Evolutionary conservation across 2,329 filamentous ascomycete species (phyloP).

Genomic region (Aureobasidium namibiae): DNA sequence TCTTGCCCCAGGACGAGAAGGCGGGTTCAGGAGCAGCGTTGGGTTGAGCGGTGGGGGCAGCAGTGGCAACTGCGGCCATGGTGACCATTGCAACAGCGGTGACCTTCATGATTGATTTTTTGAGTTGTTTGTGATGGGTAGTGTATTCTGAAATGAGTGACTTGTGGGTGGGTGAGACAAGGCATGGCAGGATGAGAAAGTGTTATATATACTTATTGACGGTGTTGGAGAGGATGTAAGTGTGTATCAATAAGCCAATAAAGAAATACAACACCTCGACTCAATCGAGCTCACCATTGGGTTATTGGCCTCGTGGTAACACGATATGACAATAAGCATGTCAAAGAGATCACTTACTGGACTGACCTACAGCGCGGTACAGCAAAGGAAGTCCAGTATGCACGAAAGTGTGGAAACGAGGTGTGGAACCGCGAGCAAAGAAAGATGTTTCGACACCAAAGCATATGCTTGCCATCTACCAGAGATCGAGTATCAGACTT

Average conservation of each 20-base stretch:
- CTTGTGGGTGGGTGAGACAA: constrained; percentile 18
- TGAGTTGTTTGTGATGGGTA: constrained; percentile 23
- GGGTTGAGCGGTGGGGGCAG: constrained; percentile 20
- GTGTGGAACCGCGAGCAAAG: neutral
- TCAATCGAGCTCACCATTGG: neutral
- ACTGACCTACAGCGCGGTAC: neutral
- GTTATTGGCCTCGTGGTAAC: neutral
- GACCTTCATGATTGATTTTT: constrained; percentile 33
- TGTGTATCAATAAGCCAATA: constrained; percentile 16
- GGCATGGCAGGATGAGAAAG: constrained; percentile 16
- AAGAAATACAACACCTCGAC: constrained; percentile 6
- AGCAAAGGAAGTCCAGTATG: neutral
- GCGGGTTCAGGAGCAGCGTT: constrained; percentile 18
- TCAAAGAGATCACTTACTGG: neutral
- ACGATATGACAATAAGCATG: neutral
- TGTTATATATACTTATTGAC: neutral
- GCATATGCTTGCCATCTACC: neutral
- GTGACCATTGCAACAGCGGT: constrained; percentile 11
- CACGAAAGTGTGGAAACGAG: neutral
- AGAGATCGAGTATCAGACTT: neutral
- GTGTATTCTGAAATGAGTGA: constrained; percentile 20
- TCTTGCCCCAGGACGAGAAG: constrained; percentile 8
- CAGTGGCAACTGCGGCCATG: constrained; percentile 14
- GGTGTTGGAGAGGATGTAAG: constrained; percentile 10
- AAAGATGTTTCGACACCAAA: neutral